Base-by-base conservation (phyloP, 768 basidiomycete genomes). In the Pleurotus pulmonarius region DNA sequence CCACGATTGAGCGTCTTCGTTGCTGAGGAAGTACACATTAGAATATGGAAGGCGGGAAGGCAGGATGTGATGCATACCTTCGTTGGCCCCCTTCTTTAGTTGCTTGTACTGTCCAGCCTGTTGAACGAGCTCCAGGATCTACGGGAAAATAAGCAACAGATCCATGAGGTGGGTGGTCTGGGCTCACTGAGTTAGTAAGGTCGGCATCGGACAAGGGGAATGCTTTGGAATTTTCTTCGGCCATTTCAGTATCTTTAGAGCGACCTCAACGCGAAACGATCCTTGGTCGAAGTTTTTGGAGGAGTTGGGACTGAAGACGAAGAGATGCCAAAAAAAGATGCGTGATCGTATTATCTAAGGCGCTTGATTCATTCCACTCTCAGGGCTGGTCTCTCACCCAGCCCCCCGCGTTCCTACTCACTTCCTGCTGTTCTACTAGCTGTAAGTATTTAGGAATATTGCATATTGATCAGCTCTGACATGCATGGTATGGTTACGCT, bases 1-100 rank as follows among this genome's bases (percentile, higher is more conserved):
- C 96, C 96, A 66, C 96, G 92, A 72, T 98, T 98, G 60, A 98
- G 83, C 16, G 94, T 97, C 78, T 99, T 99, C 62, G 97, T 99
- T 45, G 95, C 94, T 94, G 65, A 34, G 48, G 12, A 37, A 12
- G 20, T 53, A 25, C 11, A 24, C 24, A 13, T 2, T n/a, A n/a
- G 29, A 51, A 25, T 15, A 39, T 16, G 39, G 12, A n/a, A 2
- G 9, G 13, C 56, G 22, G n/a, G 25, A 3, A 48, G 5, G 13
- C 1, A 22, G 11, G 22, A 24, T 49, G 29, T 46, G n/a, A 15
- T 13, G 65, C 79, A 37, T 48, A 91, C 92, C 91, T 83, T 99
- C 97, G 73, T 99, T 99, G 43, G 97, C 97, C 59, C 97, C 96
- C 77, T 98, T 98, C 78, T 98, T 98, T 47, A 98, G 76, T 72